Conservation (phyloP, 2,329 filamentous ascomycete genomes). For the Talaromyces funiculosus region DNA sequence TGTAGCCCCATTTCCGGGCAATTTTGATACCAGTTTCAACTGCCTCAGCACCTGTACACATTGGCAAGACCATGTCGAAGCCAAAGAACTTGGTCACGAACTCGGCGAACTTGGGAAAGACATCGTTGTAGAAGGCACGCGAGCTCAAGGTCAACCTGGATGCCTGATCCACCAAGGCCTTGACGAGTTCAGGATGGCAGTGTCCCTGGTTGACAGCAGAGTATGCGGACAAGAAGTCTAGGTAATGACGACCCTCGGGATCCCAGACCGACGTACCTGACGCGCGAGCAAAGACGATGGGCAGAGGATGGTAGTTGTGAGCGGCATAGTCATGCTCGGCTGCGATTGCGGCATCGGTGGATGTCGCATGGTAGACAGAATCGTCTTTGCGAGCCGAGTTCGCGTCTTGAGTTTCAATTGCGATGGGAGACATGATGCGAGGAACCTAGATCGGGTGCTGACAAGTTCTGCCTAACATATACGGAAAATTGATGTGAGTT, state of each 20-base stretch:
- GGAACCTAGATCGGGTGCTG: not conserved
- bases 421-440: conserved; percentile 21
- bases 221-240: conserved; percentile 97
- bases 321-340: conserved; percentile 80
- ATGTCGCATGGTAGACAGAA: conserved; percentile 64
- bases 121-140: conserved; percentile 95
- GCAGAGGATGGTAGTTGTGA: conserved; percentile 98
- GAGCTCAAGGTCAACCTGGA: conserved; percentile 85
- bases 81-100: conserved; percentile 85
- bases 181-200: conserved; percentile 93
- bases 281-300: conserved; percentile 84
- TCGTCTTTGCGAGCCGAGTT: conserved; percentile 37
- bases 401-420: conserved; percentile 22
- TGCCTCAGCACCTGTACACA: conserved; percentile 96
- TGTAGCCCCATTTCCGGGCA: conserved; percentile 96
- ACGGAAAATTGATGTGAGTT: not conserved
- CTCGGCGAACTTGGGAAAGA: conserved; percentile 92
- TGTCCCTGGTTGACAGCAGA: conserved; percentile 97
- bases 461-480: not conserved
- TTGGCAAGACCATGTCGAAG: conserved; percentile 95
- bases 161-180: conserved; percentile 83
- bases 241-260: conserved; percentile 88
- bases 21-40: conserved; percentile 96
- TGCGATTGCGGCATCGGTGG: conserved; percentile 72
- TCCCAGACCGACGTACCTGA: conserved; percentile 91